phyloP scores from a whole-genome alignment of 2,329 filamentous ascomycete genomes.

The Colletotrichum graminicola region DNA sequence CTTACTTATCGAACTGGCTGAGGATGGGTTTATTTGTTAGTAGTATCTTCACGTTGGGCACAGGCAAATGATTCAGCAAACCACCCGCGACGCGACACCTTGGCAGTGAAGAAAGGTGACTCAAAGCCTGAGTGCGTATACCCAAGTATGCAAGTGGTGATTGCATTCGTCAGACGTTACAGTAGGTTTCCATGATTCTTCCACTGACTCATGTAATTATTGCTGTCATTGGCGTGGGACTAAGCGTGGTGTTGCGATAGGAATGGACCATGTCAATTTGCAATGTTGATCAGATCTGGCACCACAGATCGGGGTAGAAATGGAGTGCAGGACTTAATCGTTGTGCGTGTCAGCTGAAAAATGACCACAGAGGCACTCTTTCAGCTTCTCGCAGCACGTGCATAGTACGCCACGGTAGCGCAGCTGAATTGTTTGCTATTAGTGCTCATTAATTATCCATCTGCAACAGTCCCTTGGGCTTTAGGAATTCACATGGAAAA shows the following conservation, averaged over 20 bases:
- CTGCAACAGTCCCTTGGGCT: too few species aligned
- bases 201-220: neutral
- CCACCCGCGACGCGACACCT: too few species aligned
- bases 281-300: conserved; percentile 5
- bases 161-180: neutral
- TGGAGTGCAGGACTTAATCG: neutral
- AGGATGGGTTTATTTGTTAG: neutral
- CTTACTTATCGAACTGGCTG: neutral
- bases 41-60: neutral
- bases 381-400: neutral
- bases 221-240: neutral
- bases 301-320: too few species aligned
- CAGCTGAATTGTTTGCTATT: neutral
- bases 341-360: neutral
- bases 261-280: neutral
- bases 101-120: neutral
- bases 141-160: neutral
- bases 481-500: too few species aligned
- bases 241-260: neutral
- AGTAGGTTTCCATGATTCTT: neutral
- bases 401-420: too few species aligned
- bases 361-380: neutral
- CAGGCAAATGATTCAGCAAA: neutral
- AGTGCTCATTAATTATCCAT: neutral
- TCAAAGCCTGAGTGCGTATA: neutral